Base-by-base conservation (phyloP, 1,284 basidiomycete species). In the Xerocomus nothofagi region DNA sequence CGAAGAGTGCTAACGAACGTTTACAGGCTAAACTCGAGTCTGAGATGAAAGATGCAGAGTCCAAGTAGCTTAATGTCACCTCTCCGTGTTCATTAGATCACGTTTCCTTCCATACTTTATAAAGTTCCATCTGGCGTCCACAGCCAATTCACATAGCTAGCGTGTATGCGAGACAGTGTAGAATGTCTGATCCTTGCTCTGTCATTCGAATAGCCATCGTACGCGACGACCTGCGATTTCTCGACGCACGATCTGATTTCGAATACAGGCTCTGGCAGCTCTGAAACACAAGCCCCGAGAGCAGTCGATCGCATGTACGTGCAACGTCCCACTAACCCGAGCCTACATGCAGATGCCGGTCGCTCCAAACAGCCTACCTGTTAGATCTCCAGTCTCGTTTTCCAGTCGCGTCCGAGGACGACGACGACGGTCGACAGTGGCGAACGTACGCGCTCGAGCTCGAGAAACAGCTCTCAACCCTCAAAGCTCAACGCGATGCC, bases 1-100 rank as follows among this genome's bases (percentile, higher is more conserved):
- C 47, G 20, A 56, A 56, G 55, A 26, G 40, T 36, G 42, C 61
- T 61, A 2, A 67, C 38, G 23, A 50, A 15, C 6, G 40, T 39
- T 42, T 53, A 41, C 62, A 63, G 64, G 60, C 59, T 26, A 54
- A 63, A 1, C 64, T 63, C 47, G 62, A 66, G 60, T 55, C 60
- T 47, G 56, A 59, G 43, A 47, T 59, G 50, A 63, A 67, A 56
- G 42, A 46, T 40, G 33, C 26, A 39, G 60, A 61, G 30, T 31
- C 61, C 44, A 63, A 59, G 56, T 63, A 56, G 44, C n/a, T n/a
- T n/a, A 6, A 24, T 24, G 26, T 44, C 21, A 4, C 24, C 8
- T 21, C 10, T 39, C 18, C 29, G 5, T 63, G 44, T 51, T 48
- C 34, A 34, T 43, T 54, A 56, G 43, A n/a, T n/a, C 36, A 20